Percentiles rank a stretch among this genome's conserved stretches.
Evolutionary conservation across 2,329 filamentous ascomycete species (phyloP).

Genomic region (Arachnopeziza araneosa): DNA sequence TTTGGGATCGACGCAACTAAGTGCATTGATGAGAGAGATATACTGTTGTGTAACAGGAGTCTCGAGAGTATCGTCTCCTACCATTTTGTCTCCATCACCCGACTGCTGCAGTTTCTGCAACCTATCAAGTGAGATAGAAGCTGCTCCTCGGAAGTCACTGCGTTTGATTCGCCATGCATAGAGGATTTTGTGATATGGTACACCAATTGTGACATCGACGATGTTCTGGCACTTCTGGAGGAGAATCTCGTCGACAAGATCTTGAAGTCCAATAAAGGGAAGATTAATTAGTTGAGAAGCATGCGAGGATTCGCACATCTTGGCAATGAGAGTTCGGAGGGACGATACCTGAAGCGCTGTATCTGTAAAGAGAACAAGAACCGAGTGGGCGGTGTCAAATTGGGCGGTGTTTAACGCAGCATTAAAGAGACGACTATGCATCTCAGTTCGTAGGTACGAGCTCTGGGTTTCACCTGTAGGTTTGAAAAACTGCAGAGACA

Average conservation of each 20-base stretch:
- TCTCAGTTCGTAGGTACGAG: slow-evolving; percentile 51
- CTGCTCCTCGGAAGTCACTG: slow-evolving; percentile 80
- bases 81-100: slow-evolving; percentile 53
- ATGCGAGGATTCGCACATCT: slow-evolving; percentile 63
- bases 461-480: slow-evolving; percentile 9
- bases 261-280: slow-evolving; percentile 72
- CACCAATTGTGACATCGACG: slow-evolving; percentile 56
- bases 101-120: slow-evolving; percentile 56
- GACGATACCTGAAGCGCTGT: slow-evolving; percentile 65
- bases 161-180: slow-evolving; percentile 85
- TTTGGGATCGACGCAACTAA: slow-evolving; percentile 77
- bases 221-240: slow-evolving; percentile 64
- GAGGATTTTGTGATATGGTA: slow-evolving; percentile 81
- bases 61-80: slow-evolving; percentile 48
- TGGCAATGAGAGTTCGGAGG: slow-evolving; percentile 63
- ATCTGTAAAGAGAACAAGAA: slow-evolving; percentile 68
- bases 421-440: slow-evolving; percentile 79
- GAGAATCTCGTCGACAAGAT: slow-evolving; percentile 74
- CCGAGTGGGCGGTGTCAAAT: slow-evolving; percentile 78
- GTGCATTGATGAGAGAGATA: slow-evolving; percentile 84
- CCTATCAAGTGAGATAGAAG: slow-evolving; percentile 56
- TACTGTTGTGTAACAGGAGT: slow-evolving; percentile 69
- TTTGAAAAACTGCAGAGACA: slow-evolving; percentile 60
- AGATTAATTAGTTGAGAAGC: slow-evolving; percentile 65
- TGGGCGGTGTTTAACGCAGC: slow-evolving; percentile 73